Percentiles rank a stretch among this genome's conserved stretches.
Conservation (phyloP, 164 flowering plant species). For the Kalanchoe fedtschenkoi region DNA sequence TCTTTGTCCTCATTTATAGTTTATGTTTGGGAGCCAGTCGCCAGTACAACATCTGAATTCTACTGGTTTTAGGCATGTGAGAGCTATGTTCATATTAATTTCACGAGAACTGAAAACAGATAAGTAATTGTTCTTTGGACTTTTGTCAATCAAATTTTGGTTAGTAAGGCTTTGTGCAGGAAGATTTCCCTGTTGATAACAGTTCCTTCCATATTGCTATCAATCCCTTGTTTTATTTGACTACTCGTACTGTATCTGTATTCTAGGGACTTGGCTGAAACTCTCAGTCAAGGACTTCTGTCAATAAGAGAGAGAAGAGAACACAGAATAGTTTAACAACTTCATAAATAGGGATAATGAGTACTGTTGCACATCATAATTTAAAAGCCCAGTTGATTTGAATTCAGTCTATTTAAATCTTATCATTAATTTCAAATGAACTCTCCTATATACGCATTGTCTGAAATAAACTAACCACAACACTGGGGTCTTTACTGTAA, state of each 20-base stretch:
- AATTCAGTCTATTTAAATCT: no score
- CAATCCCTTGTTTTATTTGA: no score
- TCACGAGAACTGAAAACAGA: no score
- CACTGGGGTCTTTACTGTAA: background rate
- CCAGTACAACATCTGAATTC: background rate
- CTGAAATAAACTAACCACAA: background rate
- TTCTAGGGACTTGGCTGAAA: background rate
- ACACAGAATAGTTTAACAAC: background rate
- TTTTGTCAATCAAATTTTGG: no score
- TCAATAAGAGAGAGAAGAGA: background rate
- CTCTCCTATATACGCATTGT: no score
- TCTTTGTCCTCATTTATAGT: background rate
- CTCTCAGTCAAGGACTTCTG: background rate
- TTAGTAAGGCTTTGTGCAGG: no score
- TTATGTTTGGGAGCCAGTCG: background rate
- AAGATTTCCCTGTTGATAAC: no score
- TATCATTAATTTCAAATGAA: no score
- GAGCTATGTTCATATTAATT: background rate
- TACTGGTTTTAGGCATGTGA: background rate
- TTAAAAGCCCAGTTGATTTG: no score
- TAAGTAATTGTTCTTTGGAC: no score
- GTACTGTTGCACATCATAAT: background rate
- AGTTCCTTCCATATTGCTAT: no score
- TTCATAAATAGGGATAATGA: background rate
- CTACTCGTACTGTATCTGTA: background rate